Evolutionary conservation across 208 protist genomes (phyloP).

Genomic region (Wallacemonas rigidus): DNA sequence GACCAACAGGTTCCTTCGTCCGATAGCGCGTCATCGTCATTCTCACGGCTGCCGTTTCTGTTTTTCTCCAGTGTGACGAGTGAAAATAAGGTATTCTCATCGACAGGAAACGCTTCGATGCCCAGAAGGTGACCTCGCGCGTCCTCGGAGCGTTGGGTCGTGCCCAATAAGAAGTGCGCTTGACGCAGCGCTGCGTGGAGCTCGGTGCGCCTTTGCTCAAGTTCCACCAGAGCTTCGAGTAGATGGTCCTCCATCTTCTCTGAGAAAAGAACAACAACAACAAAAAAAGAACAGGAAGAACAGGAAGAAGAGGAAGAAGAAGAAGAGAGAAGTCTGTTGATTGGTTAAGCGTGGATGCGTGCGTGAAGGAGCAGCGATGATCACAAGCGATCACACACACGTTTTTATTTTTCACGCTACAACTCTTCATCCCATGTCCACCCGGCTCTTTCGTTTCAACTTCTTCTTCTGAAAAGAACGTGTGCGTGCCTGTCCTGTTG

Average conservation of each 20-base stretch:
- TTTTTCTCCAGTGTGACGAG: constrained; percentile 1
- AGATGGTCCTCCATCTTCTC: constrained; percentile 21
- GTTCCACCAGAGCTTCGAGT: constrained; percentile 29
- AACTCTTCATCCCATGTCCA: too few relatives aligned
- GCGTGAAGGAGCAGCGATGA: too few relatives aligned
- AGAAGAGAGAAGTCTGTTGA: not conserved
- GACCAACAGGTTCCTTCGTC: not conserved
- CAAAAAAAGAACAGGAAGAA: constrained; percentile 13
- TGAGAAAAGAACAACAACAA: not conserved
- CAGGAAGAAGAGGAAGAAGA: not conserved
- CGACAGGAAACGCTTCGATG: constrained; percentile 50
- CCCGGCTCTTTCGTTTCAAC: too few relatives aligned
- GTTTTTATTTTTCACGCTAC: too few relatives aligned
- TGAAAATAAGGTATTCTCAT: constrained; percentile 25
- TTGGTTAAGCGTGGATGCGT: too few relatives aligned
- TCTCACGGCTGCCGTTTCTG: not conserved
- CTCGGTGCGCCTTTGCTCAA: constrained; percentile 37
- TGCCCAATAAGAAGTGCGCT: constrained; percentile 52
- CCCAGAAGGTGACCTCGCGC: constrained; percentile 46
- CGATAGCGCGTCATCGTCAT: too few relatives aligned
- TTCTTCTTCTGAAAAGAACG: too few relatives aligned
- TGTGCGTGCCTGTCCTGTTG: too few relatives aligned
- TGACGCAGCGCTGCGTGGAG: constrained; percentile 58
- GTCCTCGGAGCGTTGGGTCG: constrained; percentile 54
- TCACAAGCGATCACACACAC: too few relatives aligned